Evolutionary conservation across 2,329 filamentous ascomycete species (phyloP).

Genomic region (Apiospora saccharicola): DNA sequence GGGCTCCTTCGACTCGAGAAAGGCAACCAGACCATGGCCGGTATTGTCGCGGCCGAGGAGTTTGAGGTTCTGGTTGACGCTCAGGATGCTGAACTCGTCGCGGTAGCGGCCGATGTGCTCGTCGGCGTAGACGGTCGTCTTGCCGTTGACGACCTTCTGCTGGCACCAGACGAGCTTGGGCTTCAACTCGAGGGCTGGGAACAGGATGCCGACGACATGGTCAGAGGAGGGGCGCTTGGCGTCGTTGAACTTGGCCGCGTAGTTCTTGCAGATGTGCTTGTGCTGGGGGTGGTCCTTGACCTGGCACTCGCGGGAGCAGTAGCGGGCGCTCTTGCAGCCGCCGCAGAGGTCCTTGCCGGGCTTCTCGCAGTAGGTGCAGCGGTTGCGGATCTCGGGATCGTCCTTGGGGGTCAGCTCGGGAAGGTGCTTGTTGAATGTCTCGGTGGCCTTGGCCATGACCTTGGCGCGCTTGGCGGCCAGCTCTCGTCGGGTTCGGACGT

Average conservation of each 20-base stretch:
- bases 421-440: neutral
- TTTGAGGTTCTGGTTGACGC: slow-evolving; percentile 18
- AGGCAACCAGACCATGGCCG: slow-evolving; percentile 26
- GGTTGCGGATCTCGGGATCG: slow-evolving; percentile 25
- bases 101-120: slow-evolving; percentile 23
- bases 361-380: slow-evolving; percentile 28
- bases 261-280: slow-evolving; percentile 26
- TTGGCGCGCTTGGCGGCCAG: neutral
- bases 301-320: slow-evolving; percentile 31
- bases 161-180: slow-evolving; percentile 28
- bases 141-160: slow-evolving; percentile 8
- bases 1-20: slow-evolving; percentile 13
- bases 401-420: neutral
- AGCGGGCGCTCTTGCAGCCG: slow-evolving; percentile 25
- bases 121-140: slow-evolving; percentile 25
- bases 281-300: slow-evolving; percentile 28
- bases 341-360: slow-evolving; percentile 26
- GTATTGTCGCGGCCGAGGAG: slow-evolving; percentile 10
- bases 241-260: slow-evolving; percentile 22
- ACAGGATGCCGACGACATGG: slow-evolving; percentile 29
- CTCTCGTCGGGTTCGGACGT: neutral
- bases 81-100: slow-evolving; percentile 6
- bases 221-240: slow-evolving; percentile 24
- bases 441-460: slow-evolving; percentile 1
- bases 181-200: slow-evolving; percentile 16